Base-by-base conservation (phyloP, 1,284 basidiomycete genomes). In the Boletus semigastroideus region DNA sequence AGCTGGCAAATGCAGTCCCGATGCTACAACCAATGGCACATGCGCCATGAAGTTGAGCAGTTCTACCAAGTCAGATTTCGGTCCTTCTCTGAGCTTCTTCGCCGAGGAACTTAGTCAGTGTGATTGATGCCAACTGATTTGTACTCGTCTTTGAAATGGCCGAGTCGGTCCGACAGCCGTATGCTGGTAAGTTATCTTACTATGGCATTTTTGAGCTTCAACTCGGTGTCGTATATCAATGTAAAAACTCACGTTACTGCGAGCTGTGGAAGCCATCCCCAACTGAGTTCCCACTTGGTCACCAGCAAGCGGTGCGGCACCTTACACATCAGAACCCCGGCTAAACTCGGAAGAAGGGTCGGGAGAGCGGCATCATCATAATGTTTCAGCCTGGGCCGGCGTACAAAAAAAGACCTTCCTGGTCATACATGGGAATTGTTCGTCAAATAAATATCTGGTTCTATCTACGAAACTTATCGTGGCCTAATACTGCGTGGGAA, bases 111-210 rank as follows among this genome's bases (percentile, higher is more conserved):
- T 30, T 6, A n/a, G 34, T 31, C 17, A 25, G 25, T 25, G 5
- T 27, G 54, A 53, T 41, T 37, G 39, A 47, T 36, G 34, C 34
- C 34, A n/a, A n/a, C n/a, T n/a, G n/a, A n/a, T n/a, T n/a, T n/a
- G n/a, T n/a, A n/a, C n/a, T n/a, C n/a, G n/a, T n/a, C n/a, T n/a
- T n/a, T n/a, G n/a, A n/a, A n/a, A n/a, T n/a, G n/a, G n/a, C n/a
- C n/a, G n/a, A n/a, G n/a, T n/a, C 37, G 42, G 17, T 20, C 54
- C 31, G 40, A 51, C 34, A n/a, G 10, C 40, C 19, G 16, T 17
- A 30, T 39, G 16, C 33, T 36, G 36, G 16, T 31, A n/a, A n/a
- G n/a, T n/a, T n/a, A 44, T 37, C 31, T 34, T 20, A 25, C 25
- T 25, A 9, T 28, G 16, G 38, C 22, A 17, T 11, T 51, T 44